Evolutionary conservation across 1,284 basidiomycete genomes (phyloP), one percentile per base, ranked within the genome.

Genomic region (Anthracocystis walkeri): DNA sequence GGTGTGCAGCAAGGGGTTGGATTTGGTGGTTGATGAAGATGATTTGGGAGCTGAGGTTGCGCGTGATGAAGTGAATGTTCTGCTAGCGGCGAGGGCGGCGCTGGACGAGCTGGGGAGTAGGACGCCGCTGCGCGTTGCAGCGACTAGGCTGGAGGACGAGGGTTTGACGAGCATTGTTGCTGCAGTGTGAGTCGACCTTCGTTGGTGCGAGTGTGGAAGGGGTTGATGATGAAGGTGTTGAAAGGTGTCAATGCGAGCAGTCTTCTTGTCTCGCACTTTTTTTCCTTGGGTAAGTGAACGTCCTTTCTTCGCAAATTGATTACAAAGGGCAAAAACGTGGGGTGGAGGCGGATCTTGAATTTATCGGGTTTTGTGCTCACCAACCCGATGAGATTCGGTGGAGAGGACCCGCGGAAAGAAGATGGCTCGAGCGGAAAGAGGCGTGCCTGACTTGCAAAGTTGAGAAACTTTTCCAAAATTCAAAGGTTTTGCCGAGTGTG

Each of bases 391-490:
- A 29, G n/a, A 20, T 42, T 25, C 20, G 12, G 12, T 23, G 20
- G 46, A 58, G 55, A 54, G 11, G 33, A 12, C 21, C 61, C 66
- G 60, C 60, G 61, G 66, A 63, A 51, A 11, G 20, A n/a, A 6
- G n/a, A 41, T 56, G 52, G 58, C 54, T 57, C 35, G 53, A 59
- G 53, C 45, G 52, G 51, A 7, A 33, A 48, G 2, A 40, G 7
- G 20, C 29, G 31, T 52, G 21, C 20, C 38, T 42, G 40, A 29
- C 8, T 54, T 27, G 59, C 21, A 58, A 45, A 40, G 41, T 57
- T n/a, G 18, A 42, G 53, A 70, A 70, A 64, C 56, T 69, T 69
- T 69, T 65, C 50, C 29, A 14, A 35, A 58, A 58, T 59, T 48
- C 29, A 14, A 44, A 57, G 20, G 25, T 54, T 54, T 42, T 53